A percentile compares a stretch with the other conserved stretches of the same genome.
Conservation (phyloP, 2,329 filamentous ascomycete species). For the Calycina marina region DNA sequence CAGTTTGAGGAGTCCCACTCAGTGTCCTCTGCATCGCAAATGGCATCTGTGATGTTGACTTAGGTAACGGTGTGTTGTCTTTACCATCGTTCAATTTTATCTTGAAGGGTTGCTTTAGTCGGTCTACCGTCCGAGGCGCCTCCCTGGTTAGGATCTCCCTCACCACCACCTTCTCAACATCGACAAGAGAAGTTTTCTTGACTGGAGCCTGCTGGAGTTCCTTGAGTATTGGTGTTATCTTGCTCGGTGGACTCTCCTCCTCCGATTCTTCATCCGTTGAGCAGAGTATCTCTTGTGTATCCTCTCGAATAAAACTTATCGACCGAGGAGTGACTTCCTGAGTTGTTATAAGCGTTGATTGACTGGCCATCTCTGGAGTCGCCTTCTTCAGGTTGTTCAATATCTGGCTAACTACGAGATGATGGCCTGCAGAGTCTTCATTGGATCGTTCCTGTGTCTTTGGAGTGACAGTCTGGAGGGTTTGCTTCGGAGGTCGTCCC, state of each 20-base stretch:
- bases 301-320: too few species aligned
- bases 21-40: constrained; percentile 26
- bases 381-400: neutral
- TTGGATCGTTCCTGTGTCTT: neutral
- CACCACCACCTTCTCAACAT: neutral
- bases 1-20: constrained; percentile 40
- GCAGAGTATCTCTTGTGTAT: neutral
- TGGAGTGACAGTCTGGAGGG: neutral
- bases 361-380: neutral
- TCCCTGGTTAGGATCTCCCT: constrained; percentile 19
- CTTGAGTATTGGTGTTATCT: neutral
- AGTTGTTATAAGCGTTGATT: neutral
- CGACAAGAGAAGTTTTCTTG: neutral
- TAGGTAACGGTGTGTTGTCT: constrained; percentile 19
- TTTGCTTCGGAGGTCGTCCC: neutral
- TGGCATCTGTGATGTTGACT: constrained; percentile 2
- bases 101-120: constrained; percentile 72
- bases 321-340: neutral
- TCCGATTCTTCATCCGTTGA: neutral
- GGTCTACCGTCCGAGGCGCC: constrained; percentile 47
- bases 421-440: neutral
- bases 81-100: constrained; percentile 28
- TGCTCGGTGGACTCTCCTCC: neutral
- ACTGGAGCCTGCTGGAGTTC: neutral
- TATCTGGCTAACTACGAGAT: too few species aligned